These are phyloP conservation scores for Globisporangium iwayamae DNA, from an alignment of 352 stramenopile species.

Conservation along the genomic window DNA sequence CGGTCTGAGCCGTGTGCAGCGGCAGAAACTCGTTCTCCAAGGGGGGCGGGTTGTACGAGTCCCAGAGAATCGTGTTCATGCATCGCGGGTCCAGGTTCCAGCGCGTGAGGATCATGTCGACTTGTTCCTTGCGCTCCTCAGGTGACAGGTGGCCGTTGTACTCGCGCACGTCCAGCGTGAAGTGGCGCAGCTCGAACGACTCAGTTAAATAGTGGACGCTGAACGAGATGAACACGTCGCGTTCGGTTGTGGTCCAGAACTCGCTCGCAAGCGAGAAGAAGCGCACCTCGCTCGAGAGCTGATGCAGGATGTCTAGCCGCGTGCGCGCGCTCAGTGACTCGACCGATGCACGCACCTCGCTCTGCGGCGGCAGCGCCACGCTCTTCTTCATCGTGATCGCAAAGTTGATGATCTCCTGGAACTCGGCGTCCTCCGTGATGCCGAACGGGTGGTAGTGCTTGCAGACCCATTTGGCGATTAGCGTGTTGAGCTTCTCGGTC, in stretches of 20 bases:
- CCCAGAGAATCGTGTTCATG: constrained; percentile 44
- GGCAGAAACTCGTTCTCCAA: constrained; percentile 23
- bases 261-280: constrained; percentile 47
- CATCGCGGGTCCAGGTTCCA: constrained; percentile 48
- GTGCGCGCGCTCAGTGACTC: constrained; percentile 39
- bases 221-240: constrained; percentile 45
- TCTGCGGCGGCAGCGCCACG: constrained; percentile 30
- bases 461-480: constrained; percentile 44
- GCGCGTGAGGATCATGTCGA: constrained; percentile 35
- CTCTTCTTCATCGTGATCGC: constrained; percentile 33
- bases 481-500: constrained; percentile 37
- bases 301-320: constrained; percentile 35
- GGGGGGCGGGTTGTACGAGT: constrained; percentile 27
- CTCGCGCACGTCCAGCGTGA: constrained; percentile 44
- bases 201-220: constrained; percentile 44
- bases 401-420: constrained; percentile 42
- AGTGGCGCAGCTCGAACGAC: constrained; percentile 37
- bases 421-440: constrained; percentile 41
- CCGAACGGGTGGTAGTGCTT: constrained; percentile 45
- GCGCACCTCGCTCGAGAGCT: constrained; percentile 40
- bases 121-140: constrained; percentile 37
- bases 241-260: constrained; percentile 42
- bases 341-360: constrained; percentile 38
- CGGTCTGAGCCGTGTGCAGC: constrained; percentile 30
- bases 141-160: constrained; percentile 37